Evolutionary conservation across 768 basidiomycete species (phyloP).

Genomic region (Exsudoporus frostii): DNA sequence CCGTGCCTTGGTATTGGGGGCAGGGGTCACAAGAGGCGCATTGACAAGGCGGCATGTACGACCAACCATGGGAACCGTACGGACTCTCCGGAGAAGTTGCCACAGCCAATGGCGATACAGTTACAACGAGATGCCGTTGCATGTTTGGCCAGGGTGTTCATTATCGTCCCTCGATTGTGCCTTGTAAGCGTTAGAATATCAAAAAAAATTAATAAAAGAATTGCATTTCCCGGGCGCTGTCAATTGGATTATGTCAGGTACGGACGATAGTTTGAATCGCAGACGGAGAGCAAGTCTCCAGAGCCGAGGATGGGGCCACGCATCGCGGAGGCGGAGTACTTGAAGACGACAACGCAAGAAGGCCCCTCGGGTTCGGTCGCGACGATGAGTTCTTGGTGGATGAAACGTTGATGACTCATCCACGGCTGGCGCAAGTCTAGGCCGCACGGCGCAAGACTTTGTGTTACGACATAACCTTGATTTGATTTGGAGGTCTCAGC

Average conservation of each 20-base stretch:
- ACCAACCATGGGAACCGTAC: neutral
- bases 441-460: too few species aligned
- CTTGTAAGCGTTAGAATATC: neutral
- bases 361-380: too few species aligned
- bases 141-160: neutral
- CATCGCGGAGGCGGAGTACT: neutral
- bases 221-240: too few species aligned
- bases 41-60: neutral
- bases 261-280: neutral
- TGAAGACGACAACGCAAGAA: neutral
- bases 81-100: too few species aligned
- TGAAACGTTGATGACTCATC: too few species aligned
- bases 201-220: too few species aligned
- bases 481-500: neutral
- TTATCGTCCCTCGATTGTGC: neutral
- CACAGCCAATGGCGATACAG: neutral
- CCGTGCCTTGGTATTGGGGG: neutral
- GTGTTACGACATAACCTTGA: neutral
- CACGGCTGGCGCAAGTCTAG: too few species aligned
- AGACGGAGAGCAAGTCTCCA: constrained; percentile 1
- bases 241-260: neutral
- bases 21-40: too few species aligned
- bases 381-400: too few species aligned
- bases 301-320: neutral
- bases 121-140: too few species aligned